Evolutionary conservation across 176 grass and related monocot genomes (phyloP).

Genomic region (Hsuehochloa calcarea): DNA sequence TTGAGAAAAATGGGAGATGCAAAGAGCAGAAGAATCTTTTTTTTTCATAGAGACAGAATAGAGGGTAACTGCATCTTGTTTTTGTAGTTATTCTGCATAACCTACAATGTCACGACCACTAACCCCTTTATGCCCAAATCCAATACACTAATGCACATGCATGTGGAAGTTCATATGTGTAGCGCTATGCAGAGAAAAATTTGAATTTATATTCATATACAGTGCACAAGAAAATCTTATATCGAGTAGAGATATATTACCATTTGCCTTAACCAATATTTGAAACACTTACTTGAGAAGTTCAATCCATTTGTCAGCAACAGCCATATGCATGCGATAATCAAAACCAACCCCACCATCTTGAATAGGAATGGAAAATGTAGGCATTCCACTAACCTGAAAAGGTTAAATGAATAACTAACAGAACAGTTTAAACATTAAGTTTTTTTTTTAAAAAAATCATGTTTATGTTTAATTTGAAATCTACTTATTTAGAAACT

Average conservation of each 20-base stretch:
- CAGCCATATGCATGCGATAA: conserved; percentile 88
- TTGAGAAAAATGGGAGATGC: neutral
- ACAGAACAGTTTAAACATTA: neutral
- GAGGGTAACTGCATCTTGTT: neutral
- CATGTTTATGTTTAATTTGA: neutral
- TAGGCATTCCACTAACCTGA: conserved; percentile 95
- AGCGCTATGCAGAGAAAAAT: neutral
- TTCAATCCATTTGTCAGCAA: conserved; percentile 95
- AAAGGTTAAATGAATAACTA: conserved; percentile 31
- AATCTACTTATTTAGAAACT: neutral
- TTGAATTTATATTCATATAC: neutral
- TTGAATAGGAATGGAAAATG: conserved; percentile 69
- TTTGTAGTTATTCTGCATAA: neutral
- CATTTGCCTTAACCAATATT: conserved; percentile 2
- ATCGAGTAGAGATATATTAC: neutral
- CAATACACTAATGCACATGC: neutral
- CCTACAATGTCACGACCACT: neutral
- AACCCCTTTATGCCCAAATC: neutral
- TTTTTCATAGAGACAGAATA: neutral
- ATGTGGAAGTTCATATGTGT: neutral
- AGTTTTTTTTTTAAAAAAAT: neutral
- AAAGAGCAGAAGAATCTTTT: neutral
- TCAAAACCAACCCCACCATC: conserved; percentile 89
- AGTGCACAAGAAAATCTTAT: conserved; percentile 2
- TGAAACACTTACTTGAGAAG: conserved; percentile 66